Conservation (phyloP, 306 rosid genomes). For the Trifolium repens region DNA sequence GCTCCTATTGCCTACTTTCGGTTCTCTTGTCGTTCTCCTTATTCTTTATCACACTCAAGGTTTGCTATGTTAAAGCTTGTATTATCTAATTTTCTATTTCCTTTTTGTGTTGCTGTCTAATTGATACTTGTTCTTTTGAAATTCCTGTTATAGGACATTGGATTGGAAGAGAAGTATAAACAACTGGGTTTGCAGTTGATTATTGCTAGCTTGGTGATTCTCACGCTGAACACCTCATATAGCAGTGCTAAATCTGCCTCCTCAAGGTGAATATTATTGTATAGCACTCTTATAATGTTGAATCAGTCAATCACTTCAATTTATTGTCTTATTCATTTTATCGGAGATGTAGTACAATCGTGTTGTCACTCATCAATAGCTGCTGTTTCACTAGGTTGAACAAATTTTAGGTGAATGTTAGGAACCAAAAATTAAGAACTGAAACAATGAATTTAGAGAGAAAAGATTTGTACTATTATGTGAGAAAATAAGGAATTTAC, state of each 20-base stretch:
- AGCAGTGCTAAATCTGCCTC: slow-evolving; percentile 53
- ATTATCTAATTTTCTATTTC: background rate
- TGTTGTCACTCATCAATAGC: background rate
- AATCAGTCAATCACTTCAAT: slow-evolving; percentile 13
- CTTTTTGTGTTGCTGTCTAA: background rate
- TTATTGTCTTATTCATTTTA: slow-evolving; percentile 19
- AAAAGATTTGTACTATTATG: too few relatives aligned
- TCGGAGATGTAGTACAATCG: background rate
- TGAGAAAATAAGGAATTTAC: too few relatives aligned
- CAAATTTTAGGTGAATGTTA: background rate
- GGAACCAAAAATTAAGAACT: too few relatives aligned
- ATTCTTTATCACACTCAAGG: slow-evolving; percentile 64
- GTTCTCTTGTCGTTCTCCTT: slow-evolving; percentile 79
- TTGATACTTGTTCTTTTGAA: slow-evolving; percentile 8
- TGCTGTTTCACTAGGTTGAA: slow-evolving; percentile 6
- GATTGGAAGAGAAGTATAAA: slow-evolving; percentile 61
- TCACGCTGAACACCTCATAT: slow-evolving; percentile 71
- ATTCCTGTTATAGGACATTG: slow-evolving; percentile 60
- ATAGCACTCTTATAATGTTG: background rate
- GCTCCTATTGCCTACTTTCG: slow-evolving; percentile 75
- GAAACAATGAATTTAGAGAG: too few relatives aligned
- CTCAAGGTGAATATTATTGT: slow-evolving; percentile 58
- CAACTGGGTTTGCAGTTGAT: slow-evolving; percentile 61
- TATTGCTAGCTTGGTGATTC: slow-evolving; percentile 72
- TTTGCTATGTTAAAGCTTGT: slow-evolving; percentile 17